phyloP scores from a whole-genome alignment of 2,329 filamentous ascomycete species.

The Geosmithia putterillii region DNA sequence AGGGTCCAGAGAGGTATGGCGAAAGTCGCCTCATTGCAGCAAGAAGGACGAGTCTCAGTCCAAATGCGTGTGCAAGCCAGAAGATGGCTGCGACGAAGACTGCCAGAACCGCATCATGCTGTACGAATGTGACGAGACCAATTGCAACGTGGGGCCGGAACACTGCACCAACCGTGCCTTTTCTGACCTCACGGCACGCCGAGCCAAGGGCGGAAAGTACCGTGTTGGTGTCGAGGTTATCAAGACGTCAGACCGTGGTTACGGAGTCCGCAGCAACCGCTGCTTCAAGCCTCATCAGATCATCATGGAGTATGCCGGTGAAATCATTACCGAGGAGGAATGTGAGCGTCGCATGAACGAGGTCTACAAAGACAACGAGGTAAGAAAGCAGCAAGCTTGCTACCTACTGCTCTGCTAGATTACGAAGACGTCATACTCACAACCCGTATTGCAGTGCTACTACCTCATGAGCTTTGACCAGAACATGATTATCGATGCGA shows the following conservation, averaged over 20 bases:
- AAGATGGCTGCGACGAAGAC: constrained; percentile 73
- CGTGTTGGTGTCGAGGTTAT: constrained; percentile 91
- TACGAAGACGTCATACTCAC: not conserved
- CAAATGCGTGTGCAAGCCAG: constrained; percentile 64
- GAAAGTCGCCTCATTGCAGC: constrained; percentile 61
- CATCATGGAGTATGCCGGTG: constrained; percentile 95
- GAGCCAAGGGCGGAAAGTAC: constrained; percentile 70
- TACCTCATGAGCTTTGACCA: constrained; percentile 98
- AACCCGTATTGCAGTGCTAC: constrained; percentile 54
- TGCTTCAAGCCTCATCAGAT: constrained; percentile 83
- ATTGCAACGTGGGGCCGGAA: constrained; percentile 68
- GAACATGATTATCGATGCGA: constrained; percentile 97
- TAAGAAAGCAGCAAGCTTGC: constrained; percentile 25
- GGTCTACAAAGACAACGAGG: constrained; percentile 86
- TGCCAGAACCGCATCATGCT: constrained; percentile 96
- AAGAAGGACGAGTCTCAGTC: constrained; percentile 66
- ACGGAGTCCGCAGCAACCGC: constrained; percentile 83
- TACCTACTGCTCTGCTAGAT: not conserved
- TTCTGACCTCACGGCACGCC: constrained; percentile 61
- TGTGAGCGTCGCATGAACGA: constrained; percentile 90
- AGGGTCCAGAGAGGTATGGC: constrained; percentile 70
- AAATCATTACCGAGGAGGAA: constrained; percentile 92
- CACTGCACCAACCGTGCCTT: constrained; percentile 82
- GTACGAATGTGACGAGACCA: constrained; percentile 86
- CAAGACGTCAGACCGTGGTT: constrained; percentile 78